Evolutionary conservation across 805 yeast species (phyloP), one percentile per base, ranked within the genome.

Genomic region (Hanseniaspora guilliermondii): DNA sequence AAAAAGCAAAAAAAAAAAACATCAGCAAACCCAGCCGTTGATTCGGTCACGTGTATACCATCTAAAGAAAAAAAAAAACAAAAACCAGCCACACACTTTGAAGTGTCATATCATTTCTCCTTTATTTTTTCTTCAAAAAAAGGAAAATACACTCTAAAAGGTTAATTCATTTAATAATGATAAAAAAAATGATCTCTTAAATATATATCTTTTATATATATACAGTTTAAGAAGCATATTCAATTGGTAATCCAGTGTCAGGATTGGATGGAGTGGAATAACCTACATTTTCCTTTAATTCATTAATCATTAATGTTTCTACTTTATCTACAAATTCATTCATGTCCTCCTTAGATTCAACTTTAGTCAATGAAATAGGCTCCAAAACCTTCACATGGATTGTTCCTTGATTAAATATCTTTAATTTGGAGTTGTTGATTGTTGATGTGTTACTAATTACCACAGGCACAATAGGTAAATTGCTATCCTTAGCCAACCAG

Each of bases 401-500:
- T 50, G 78, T 80, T 53, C 98, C 98, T 36, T 77, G 61, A 61
- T 82, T 80, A 68, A 91, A 87, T n/a, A 78, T 74, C 57, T 76
- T 76, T 42, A 73, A 68, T 58, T 76, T 76, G 49, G 83, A 68
- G 63, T 78, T 77, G 71, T 85, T 76, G 47, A 93, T 67, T 32
- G 79, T 76, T 3, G 95, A 81, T 53, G 95, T 86, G 71, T 93
- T 93, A 33, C 91, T 79, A 9, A 87, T 88, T 14, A 87, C 94
- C 49, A 85, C 73, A 8, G 99, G 98, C 24, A 93, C 79, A 49
- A 93, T 74, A 19, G 97, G 97, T 37, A 91, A 81, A 41, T 79
- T 80, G 6, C 95, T 95, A 69, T 88, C 95, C 58, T 85, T 84
- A 7, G 99, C 99, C 64, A 93, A 76, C 69, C 93, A 97, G 80